Evolutionary conservation across 2,329 filamentous ascomycete species (phyloP), one percentile per base, ranked within the genome.

Genomic region (Colletotrichum lini): DNA sequence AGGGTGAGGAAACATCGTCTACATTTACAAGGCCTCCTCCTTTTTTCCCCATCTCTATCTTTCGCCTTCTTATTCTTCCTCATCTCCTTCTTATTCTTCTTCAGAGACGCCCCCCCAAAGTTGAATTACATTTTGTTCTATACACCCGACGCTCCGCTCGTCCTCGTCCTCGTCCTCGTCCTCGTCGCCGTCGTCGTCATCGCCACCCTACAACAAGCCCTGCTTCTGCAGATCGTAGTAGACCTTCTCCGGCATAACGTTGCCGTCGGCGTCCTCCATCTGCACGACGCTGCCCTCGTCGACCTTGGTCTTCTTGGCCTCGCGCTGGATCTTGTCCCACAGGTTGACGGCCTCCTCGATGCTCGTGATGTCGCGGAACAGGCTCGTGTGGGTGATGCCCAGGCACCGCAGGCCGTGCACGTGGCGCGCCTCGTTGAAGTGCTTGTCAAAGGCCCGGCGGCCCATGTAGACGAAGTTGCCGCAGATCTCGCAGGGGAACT

Each of bases 391-490:
- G 9, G 92, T 97, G 79, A 99, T 96, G 23, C 97, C 97, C 61
- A 99, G 84, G 78, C 96, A 98, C 81, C 97, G 96, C 75, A 99
- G 84, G 0, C 96, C 96, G 79, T 98, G 96, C 59, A 98, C 93
- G 79, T 99, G 96, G 64, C 95, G 87, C 10, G 94, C 91, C 81
- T 99, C 96, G 75, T 95, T 97, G 84, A 99, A 99, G 81, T 99
- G 96, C 86, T 99, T 99, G 80, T 99, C 96, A 77, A 98, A 99
- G 1, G 95, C 95, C 60, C 96, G 90, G 30, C 96, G 89, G 18
- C 96, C 96, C 93, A 98, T 98, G 84, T 98, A 98, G n/a, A 98
- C 95, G 78, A 95, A 98, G 82, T 98, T 98, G 67, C 96, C 96
- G 79, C 96, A 99, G 67, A 99, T 94, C 80, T 99, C 96, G 85